Evolutionary conservation across 768 basidiomycete genomes (phyloP), one percentile per base, ranked within the genome.

Genomic region (Mycena floridula): DNA sequence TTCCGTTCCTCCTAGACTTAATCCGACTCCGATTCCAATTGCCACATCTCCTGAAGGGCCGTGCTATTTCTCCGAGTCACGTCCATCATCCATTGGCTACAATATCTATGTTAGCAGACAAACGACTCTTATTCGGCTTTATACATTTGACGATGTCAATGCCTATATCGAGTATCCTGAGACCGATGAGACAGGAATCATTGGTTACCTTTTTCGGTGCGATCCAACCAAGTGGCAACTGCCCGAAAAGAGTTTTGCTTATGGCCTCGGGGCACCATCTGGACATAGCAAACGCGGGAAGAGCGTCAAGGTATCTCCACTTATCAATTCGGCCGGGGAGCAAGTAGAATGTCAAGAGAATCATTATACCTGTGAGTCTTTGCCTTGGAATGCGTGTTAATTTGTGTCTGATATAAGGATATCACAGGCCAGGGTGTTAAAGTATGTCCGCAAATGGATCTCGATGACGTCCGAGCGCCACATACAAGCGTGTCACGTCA

Each of bases 151-250:
- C 3, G 16, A 43, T 11, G 24, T 15, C 11, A 20, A 32, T 18
- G 42, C 42, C 1, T 43, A 43, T 25, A 18, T 43, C 5, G 42
- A 43, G 12, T 43, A 43, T 18, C 42, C 42, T 2, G 42, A 43
- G 12, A n/a, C 24, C 13, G 25, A 43, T 32, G 18, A 11, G 12
- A 20, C 18, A 3, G 4, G 18, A 13, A 23, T 27, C 2, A 22
- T 43, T 1, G 42, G 42, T 2, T 43, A 43, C 20, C 24, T 43
- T 3, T 30, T 43, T 43, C 42, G 42, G 7, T 20, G 28, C 15
- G 27, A 43, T 7, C 42, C 25, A 2, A 16, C 13, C 2, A 27
- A 43, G 8, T 43, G 42, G 42, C 27, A 5, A 2, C 9, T 26
- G 8, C 42, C 42, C 1, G 3, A 8, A 3, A 13, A 18, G 32